These are phyloP conservation scores for Hamigera avellanea DNA, from an alignment of 495 filamentous ascomycete species.

Conservation along the genomic window DNA sequence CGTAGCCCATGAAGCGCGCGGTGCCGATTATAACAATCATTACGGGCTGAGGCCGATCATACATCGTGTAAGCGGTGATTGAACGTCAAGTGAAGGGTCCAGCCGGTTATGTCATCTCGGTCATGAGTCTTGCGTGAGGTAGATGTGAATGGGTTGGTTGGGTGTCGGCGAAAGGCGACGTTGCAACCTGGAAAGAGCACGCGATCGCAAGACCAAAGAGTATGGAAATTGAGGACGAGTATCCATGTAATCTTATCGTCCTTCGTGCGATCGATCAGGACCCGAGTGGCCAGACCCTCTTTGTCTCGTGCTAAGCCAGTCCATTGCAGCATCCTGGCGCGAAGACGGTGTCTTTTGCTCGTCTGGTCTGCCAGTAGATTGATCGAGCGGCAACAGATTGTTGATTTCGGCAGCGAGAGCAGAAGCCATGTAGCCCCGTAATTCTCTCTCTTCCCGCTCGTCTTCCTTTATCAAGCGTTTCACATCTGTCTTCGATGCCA, in stretches of 20 bases:
- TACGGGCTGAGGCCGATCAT: no score
- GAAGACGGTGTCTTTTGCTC: conserved; percentile 32
- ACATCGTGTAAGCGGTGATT: no score
- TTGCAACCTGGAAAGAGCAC: no score
- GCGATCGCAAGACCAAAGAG: no score
- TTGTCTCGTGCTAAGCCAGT: conserved; percentile 52
- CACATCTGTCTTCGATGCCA: conserved; percentile 68
- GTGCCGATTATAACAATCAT: no score
- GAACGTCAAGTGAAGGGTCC: no score
- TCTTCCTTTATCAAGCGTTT: conserved; percentile 83
- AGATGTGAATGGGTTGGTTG: no score
- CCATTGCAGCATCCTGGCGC: conserved; percentile 48
- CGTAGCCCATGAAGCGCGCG: no score
- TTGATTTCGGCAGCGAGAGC: conserved; percentile 56
- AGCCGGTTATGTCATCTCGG: no score
- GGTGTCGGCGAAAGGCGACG: no score
- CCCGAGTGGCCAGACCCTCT: conserved; percentile 36
- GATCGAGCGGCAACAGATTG: conserved; percentile 35
- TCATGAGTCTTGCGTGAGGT: no score
- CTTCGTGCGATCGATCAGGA: conserved; percentile 23
- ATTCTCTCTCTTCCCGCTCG: conserved; percentile 71
- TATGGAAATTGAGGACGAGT: background rate
- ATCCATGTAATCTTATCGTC: conserved; percentile 15
- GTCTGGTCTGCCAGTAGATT: conserved; percentile 17
- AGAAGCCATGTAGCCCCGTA: conserved; percentile 61